Evolutionary conservation across 164 flowering plant genomes (phyloP).

Genomic region (Vitis riparia): DNA sequence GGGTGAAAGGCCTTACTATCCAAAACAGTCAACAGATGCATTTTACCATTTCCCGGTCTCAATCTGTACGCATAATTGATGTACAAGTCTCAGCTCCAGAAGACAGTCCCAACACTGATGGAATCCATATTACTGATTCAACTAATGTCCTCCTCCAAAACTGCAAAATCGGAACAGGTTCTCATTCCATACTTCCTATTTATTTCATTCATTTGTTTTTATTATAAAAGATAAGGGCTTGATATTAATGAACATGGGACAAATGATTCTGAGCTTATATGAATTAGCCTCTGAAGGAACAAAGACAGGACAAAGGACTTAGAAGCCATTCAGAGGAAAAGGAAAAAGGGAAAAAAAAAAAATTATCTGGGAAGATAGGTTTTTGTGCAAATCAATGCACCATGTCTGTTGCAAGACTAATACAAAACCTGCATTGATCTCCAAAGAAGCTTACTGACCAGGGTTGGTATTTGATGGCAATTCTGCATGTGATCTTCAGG

Average conservation of each 20-base stretch:
- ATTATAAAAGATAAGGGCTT: not conserved
- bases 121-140: slow-evolving; percentile 81
- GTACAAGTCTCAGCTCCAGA: slow-evolving; percentile 71
- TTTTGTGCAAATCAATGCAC: no score
- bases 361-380: no score
- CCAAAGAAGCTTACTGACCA: not conserved
- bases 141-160: slow-evolving; percentile 70
- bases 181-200: not conserved
- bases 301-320: not conserved
- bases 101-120: slow-evolving; percentile 98
- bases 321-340: not conserved
- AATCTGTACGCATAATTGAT: slow-evolving; percentile 50
- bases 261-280: not conserved
- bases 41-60: slow-evolving; percentile 57
- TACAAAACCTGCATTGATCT: not conserved
- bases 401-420: no score
- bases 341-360: no score
- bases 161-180: slow-evolving; percentile 91
- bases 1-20: slow-evolving; percentile 67
- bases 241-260: not conserved
- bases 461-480: not conserved
- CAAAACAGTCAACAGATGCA: slow-evolving; percentile 92
- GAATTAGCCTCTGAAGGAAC: not conserved
- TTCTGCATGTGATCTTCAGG: slow-evolving; percentile 37
- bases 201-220: not conserved